These are phyloP conservation scores for Amanita subjunquillea DNA, from an alignment of 768 basidiomycete species.

Conservation along the genomic window DNA sequence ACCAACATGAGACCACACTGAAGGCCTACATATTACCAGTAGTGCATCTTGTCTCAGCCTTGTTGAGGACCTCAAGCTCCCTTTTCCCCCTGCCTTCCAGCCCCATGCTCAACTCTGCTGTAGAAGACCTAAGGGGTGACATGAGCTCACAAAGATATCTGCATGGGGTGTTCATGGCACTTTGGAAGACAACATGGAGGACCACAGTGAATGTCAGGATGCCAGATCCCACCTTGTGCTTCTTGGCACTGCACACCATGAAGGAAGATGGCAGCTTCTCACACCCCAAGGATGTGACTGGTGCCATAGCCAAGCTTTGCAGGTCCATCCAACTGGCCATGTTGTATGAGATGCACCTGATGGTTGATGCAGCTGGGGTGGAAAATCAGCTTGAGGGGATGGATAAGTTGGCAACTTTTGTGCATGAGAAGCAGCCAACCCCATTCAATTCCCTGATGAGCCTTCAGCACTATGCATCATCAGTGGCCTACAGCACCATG, in stretches of 20 bases:
- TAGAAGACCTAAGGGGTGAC: neutral
- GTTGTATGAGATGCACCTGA: constrained; percentile 3
- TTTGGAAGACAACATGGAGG: constrained; percentile 9
- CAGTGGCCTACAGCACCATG: constrained; percentile 8
- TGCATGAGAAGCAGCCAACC: constrained; percentile 8
- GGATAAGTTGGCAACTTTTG: neutral
- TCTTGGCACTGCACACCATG: constrained; percentile 5
- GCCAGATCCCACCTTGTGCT: constrained; percentile 12
- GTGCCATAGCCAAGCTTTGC: constrained; percentile 5
- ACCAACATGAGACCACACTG: constrained; percentile 8
- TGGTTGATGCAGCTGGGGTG: neutral
- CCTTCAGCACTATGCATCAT: constrained; percentile 12
- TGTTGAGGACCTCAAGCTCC: neutral
- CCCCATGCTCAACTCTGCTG: neutral
- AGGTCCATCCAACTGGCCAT: constrained; percentile 6
- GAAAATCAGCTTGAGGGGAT: neutral
- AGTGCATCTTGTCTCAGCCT: constrained; percentile 7
- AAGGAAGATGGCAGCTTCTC: constrained; percentile 1
- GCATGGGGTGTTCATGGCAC: constrained; percentile 1
- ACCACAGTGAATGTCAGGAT: neutral
- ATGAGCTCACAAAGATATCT: neutral
- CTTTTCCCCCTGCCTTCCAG: neutral
- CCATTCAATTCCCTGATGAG: constrained; percentile 11
- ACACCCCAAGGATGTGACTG: constrained; percentile 3
- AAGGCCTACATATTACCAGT: constrained; percentile 8